A percentile compares a stretch with the other conserved stretches of the same genome.
Evolutionary conservation across 2,329 filamentous ascomycete species (phyloP).

Genomic region (Penicillium sp.): DNA sequence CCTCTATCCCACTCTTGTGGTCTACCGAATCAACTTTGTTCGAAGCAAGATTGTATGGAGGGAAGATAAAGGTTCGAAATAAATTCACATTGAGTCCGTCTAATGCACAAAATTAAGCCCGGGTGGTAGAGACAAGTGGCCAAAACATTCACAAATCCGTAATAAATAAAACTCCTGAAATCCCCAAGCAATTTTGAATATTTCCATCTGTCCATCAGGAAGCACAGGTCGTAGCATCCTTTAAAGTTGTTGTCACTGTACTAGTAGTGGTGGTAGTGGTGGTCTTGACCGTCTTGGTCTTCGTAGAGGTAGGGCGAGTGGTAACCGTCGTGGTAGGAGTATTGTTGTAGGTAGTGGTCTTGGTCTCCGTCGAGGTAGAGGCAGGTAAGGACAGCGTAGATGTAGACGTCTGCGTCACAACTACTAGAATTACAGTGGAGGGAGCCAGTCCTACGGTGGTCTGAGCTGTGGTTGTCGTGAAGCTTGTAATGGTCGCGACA

Average conservation of each 20-base stretch:
- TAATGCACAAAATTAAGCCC: background rate
- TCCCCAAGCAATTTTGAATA: background rate
- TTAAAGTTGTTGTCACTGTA: conserved; percentile 3
- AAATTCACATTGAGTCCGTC: background rate
- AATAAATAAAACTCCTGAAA: background rate
- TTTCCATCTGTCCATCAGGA: background rate
- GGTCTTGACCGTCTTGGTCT: conserved; percentile 2
- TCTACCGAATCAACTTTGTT: too few relatives aligned
- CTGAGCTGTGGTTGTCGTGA: background rate
- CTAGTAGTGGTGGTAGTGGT: background rate
- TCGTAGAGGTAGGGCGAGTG: background rate
- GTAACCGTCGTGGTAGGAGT: background rate
- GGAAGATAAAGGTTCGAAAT: background rate
- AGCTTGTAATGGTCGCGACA: background rate
- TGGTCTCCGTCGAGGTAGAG: background rate
- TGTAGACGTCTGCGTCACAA: background rate
- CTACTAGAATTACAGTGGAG: background rate
- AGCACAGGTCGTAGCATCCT: conserved; percentile 1
- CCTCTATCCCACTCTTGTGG: too few relatives aligned
- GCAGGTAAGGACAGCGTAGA: background rate
- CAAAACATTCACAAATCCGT: too few relatives aligned
- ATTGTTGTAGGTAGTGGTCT: background rate
- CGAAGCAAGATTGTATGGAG: too few relatives aligned
- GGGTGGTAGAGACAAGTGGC: background rate
- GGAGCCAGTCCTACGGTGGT: background rate